Base-by-base conservation (phyloP, 2,329 filamentous ascomycete genomes). In the Ampelomyces quisqualis region DNA sequence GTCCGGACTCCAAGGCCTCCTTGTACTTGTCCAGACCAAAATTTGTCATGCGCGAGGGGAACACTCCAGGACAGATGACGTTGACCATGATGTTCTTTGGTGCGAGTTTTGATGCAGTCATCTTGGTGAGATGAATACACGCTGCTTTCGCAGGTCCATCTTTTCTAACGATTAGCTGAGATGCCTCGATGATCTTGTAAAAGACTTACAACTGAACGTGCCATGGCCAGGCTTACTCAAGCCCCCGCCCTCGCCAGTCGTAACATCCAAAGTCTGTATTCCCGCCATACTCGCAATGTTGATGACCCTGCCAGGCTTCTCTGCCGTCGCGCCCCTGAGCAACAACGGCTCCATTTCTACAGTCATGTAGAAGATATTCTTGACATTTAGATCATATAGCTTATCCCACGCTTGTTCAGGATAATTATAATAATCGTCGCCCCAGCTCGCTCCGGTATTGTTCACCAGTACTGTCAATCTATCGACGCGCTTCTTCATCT, bases 391-490 rank as follows among this genome's bases (percentile, higher is more conserved):
- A 7, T 73, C 74, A 51, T 79, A 75, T 15, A 81, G 67, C 49
- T 79, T 77, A 49, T 79, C 77, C 76, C 77, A 81, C 27, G 75
- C 78, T 32, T 72, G 68, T 47, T 79, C 77, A 0, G 77, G 77
- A 52, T 79, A 81, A 58, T 80, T 71, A 45, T 79, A 75, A 57
- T 80, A 80, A 19, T 77, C 73, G 18, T 73, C 78, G 7, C 77
- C 78, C 70, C 76, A 78, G 37, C 74, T 76, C 7, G 72, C 76
- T 11, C 76, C 76, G 7, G 75, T 75, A 51, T 77, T 78, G 55
- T 78, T 78, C 37, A 78, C 67, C 14, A 77, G 62, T 17, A 77
- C 72, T 51, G 60, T 77, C 63, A 77, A 39, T 9, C 63, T 53
- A 24, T 68, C 66, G 2, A 60, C 61, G 7, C 69, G 65, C 57